A percentile compares a stretch with the other conserved stretches of the same genome.
Conservation (phyloP, 805 yeast genomes). For the Barnettozyma populi region DNA sequence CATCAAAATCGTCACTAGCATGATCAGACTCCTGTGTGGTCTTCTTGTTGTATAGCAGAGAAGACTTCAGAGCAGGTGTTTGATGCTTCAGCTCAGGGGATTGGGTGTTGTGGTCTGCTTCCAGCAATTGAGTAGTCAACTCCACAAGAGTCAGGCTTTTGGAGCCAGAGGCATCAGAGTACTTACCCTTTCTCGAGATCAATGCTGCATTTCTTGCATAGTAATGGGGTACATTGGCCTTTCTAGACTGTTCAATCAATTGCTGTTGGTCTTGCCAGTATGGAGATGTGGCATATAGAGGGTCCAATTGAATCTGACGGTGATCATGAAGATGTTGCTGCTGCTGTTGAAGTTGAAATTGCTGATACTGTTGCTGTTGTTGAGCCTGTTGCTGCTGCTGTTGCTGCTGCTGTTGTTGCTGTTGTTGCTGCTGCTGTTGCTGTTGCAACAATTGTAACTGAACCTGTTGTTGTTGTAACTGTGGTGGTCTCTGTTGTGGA, state of each 20-base stretch:
- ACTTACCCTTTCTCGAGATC: slow-evolving; percentile 40
- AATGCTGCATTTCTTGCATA: slow-evolving; percentile 83
- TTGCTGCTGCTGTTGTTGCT: slow-evolving; percentile 18
- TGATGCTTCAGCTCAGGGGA: slow-evolving; percentile 12
- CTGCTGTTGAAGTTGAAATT: slow-evolving; percentile 27
- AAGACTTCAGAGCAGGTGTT: slow-evolving; percentile 12
- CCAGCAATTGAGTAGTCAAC: slow-evolving; percentile 33
- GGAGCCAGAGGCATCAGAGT: slow-evolving; percentile 15
- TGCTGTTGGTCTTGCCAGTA: slow-evolving; percentile 80
- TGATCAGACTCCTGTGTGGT: slow-evolving; percentile 34
- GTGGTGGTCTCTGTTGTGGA: slow-evolving; percentile 27
- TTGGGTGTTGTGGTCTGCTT: slow-evolving; percentile 24
- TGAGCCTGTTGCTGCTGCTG: slow-evolving; percentile 14
- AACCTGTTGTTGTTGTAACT: slow-evolving; percentile 25
- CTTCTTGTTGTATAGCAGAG: slow-evolving; percentile 35
- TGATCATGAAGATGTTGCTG: slow-evolving; percentile 22
- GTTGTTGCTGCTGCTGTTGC: slow-evolving; percentile 30
- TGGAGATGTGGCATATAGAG: slow-evolving; percentile 31
- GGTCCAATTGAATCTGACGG: slow-evolving; percentile 30
- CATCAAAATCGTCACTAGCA: slow-evolving; percentile 32
- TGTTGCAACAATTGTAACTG: slow-evolving; percentile 23
- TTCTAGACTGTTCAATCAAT: slow-evolving; percentile 65
- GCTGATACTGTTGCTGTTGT: slow-evolving; percentile 8
- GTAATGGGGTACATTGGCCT: slow-evolving; percentile 63
- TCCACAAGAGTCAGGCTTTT: slow-evolving; percentile 32